Conservation (phyloP, 2,329 filamentous ascomycete genomes). For the Simplicillium sp. region DNA sequence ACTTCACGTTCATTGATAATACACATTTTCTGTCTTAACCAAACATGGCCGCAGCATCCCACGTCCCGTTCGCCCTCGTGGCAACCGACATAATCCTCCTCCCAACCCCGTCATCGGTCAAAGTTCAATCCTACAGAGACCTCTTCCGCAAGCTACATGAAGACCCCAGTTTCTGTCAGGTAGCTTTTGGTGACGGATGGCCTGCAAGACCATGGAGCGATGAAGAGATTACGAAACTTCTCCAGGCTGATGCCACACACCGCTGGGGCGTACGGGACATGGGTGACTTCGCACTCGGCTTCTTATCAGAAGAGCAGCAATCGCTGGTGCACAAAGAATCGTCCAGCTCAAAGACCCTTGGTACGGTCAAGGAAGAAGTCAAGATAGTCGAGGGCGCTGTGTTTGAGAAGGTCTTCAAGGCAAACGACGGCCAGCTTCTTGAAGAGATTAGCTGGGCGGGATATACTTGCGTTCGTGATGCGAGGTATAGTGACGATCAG, state of each 20-base stretch:
- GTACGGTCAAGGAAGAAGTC: background rate
- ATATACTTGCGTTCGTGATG: slow-evolving; percentile 10
- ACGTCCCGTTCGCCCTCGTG: slow-evolving; percentile 5
- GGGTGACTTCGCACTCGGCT: slow-evolving; percentile 12
- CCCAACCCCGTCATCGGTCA: slow-evolving; percentile 8
- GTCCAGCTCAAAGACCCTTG: background rate
- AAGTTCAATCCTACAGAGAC: slow-evolving; percentile 4
- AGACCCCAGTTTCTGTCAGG: slow-evolving; percentile 7
- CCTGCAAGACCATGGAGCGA: slow-evolving; percentile 6
- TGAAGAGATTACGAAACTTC: slow-evolving; percentile 5
- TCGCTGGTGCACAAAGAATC: background rate
- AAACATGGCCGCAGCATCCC: background rate
- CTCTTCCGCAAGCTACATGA: slow-evolving; percentile 8
- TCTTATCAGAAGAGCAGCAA: background rate
- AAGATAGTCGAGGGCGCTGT: slow-evolving; percentile 2
- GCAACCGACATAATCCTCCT: slow-evolving; percentile 8
- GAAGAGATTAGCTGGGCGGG: slow-evolving; percentile 9
- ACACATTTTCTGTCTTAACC: no score
- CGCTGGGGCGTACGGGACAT: slow-evolving; percentile 9
- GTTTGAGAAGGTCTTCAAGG: background rate
- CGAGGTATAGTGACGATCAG: slow-evolving; percentile 1
- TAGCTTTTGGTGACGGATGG: slow-evolving; percentile 8
- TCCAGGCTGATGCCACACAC: slow-evolving; percentile 4
- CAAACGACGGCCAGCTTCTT: background rate
- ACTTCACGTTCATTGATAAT: no score